A percentile compares a stretch with the other conserved stretches of the same genome.
phyloP scores from a whole-genome alignment of 176 grass and related monocot species.

The Elymus sibiricus region DNA sequence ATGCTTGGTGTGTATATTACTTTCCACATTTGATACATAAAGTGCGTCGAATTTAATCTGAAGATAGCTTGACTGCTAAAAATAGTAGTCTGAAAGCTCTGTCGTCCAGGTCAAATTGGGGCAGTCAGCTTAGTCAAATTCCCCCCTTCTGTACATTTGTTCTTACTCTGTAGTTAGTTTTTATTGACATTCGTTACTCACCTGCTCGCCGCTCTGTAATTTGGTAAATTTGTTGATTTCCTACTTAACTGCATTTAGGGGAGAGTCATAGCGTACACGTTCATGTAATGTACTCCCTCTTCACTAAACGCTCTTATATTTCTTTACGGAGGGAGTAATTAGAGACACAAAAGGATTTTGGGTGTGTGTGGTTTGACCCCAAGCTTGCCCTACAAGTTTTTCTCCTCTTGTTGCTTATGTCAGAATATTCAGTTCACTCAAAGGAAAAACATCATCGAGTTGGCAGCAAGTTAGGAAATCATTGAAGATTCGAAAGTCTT shows the following conservation, averaged over 20 bases:
- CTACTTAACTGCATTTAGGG: not conserved
- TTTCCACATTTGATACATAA: not conserved
- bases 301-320: too few species aligned
- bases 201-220: not conserved
- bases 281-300: too few species aligned
- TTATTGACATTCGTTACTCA: not conserved
- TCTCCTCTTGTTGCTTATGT: not conserved
- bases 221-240: not conserved
- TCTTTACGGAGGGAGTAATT: too few species aligned
- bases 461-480: not conserved
- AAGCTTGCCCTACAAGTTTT: not conserved
- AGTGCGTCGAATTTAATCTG: not conserved
- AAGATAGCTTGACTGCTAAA: not conserved
- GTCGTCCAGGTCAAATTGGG: not conserved
- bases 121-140: not conserved
- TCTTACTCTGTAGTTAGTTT: not conserved
- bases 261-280: not conserved
- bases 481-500: not conserved
- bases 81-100: slow-evolving; percentile 3
- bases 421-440: not conserved
- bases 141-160: not conserved
- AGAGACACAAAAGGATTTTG: not conserved
- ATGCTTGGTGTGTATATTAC: not conserved
- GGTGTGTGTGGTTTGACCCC: not conserved
- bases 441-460: not conserved